Evolutionary conservation across 345 rosid genomes (phyloP).

Genomic region (Brassica juncea): DNA sequence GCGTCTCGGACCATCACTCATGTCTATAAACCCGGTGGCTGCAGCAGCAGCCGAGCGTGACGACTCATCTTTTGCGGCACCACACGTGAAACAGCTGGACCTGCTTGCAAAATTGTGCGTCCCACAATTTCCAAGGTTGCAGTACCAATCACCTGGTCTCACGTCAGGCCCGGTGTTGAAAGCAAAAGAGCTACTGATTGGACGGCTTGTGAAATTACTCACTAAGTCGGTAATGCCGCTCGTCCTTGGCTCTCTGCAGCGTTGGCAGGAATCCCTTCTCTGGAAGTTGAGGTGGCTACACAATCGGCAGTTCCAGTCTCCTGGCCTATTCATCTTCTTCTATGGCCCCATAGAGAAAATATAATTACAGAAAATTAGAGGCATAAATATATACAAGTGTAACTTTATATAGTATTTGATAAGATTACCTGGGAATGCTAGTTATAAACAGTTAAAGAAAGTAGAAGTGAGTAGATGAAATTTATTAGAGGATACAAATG

Average conservation of each 20-base stretch:
- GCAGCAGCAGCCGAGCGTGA: constrained; percentile 29
- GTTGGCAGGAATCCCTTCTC: constrained; percentile 72
- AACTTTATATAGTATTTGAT: neutral
- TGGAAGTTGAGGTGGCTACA: constrained; percentile 88
- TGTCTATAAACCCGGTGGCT: constrained; percentile 30
- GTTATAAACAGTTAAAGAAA: neutral
- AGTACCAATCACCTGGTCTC: constrained; percentile 84
- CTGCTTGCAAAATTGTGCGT: constrained; percentile 80
- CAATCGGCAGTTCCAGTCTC: constrained; percentile 91
- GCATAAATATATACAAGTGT: neutral
- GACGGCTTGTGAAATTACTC: constrained; percentile 48
- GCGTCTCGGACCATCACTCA: constrained; percentile 40
- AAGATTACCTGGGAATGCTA: constrained; percentile 25
- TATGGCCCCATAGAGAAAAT: neutral
- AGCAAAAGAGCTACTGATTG: constrained; percentile 47
- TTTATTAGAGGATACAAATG: constrained; percentile 14
- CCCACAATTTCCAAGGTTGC: constrained; percentile 59
- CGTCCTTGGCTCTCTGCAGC: constrained; percentile 55
- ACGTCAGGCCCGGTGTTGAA: constrained; percentile 72
- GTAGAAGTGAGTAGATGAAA: neutral
- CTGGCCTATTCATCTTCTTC: constrained; percentile 78
- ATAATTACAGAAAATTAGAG: neutral
- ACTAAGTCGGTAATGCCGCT: constrained; percentile 41
- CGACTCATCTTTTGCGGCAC: constrained; percentile 54
- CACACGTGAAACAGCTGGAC: constrained; percentile 69